phyloP scores from a whole-genome alignment of 73 alveolate species.

The Tetrahymena borealis region DNA sequence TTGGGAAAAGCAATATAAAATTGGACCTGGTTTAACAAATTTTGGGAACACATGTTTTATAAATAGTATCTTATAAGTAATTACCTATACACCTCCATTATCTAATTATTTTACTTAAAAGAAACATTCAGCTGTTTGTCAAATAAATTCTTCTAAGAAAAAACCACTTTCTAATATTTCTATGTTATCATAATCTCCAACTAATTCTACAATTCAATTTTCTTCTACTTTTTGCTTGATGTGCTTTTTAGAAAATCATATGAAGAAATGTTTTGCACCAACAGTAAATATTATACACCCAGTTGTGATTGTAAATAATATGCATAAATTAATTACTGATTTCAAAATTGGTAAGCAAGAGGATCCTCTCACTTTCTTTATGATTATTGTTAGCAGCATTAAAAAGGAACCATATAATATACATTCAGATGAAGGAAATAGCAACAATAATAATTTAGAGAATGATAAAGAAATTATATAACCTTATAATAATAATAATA shows the following conservation, averaged over 20 bases:
- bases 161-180: background rate
- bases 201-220: background rate
- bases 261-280: background rate
- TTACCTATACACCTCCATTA: slow-evolving; percentile 59
- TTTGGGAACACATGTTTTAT: slow-evolving; percentile 80
- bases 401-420: background rate
- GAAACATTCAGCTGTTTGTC: background rate
- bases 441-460: background rate
- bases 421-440: background rate
- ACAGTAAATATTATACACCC: background rate
- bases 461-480: background rate
- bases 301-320: background rate
- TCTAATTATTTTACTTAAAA: slow-evolving; percentile 19
- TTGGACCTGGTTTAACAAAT: slow-evolving; percentile 55
- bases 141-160: background rate
- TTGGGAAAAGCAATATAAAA: background rate
- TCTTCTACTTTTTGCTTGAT: background rate
- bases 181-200: background rate
- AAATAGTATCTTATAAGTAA: slow-evolving; percentile 60
- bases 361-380: background rate
- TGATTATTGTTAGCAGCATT: background rate
- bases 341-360: background rate
- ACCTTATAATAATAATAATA: too few relatives aligned
- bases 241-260: background rate
- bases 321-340: background rate